These are phyloP conservation scores for Yamadazyma blattariae DNA, from an alignment of 1,139 yeast species.

Conservation along the genomic window DNA sequence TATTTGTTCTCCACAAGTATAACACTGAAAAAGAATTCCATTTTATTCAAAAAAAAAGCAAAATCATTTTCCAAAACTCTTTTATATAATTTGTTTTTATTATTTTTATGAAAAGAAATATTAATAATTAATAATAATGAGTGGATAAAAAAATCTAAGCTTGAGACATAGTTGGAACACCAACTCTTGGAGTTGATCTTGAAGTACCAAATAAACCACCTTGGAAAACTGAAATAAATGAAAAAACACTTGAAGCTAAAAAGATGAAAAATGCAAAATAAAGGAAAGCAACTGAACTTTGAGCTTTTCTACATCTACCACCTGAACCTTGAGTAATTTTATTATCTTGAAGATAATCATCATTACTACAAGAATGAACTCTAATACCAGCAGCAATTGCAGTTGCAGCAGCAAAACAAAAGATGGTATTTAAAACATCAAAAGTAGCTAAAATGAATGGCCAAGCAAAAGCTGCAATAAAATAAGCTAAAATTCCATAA, in stretches of 20 bases:
- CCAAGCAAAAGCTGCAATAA: slow-evolving; percentile 79
- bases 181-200: slow-evolving; percentile 58
- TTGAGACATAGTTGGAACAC: slow-evolving; percentile 87
- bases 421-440: slow-evolving; percentile 86
- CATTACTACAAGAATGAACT: slow-evolving; percentile 80
- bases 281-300: slow-evolving; percentile 87
- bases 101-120: too few relatives aligned
- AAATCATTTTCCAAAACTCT: too few relatives aligned
- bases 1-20: too few relatives aligned
- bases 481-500: slow-evolving; percentile 77
- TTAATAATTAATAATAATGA: too few relatives aligned
- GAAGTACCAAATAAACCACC: slow-evolving; percentile 76
- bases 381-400: slow-evolving; percentile 90
- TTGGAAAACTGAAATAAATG: slow-evolving; percentile 53
- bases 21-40: too few relatives aligned
- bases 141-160: too few relatives aligned
- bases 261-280: slow-evolving; percentile 81
- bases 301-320: slow-evolving; percentile 93
- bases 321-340: slow-evolving; percentile 69
- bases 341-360: slow-evolving; percentile 60
- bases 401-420: slow-evolving; percentile 92
- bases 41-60: too few relatives aligned
- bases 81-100: too few relatives aligned
- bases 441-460: slow-evolving; percentile 70
- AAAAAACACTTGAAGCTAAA: slow-evolving; percentile 64